Conservation (phyloP, 1,284 basidiomycete genomes). For the Limonomyces culmigenus region DNA sequence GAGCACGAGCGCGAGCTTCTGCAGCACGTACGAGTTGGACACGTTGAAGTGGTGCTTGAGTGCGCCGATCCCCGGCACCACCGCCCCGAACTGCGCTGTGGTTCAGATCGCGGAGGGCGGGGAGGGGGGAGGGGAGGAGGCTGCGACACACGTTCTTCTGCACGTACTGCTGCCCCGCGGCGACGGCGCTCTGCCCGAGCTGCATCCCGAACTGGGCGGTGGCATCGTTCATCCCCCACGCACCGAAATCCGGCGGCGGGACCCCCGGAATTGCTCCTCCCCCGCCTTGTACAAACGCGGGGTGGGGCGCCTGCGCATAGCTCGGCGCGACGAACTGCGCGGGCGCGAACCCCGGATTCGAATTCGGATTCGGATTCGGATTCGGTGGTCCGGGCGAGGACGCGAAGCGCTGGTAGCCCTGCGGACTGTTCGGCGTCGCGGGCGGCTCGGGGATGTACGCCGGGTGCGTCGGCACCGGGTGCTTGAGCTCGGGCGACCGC, state of each 20-base stretch:
- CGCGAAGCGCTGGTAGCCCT: constrained; percentile 61
- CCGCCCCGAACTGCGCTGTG: constrained; percentile 49
- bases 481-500: constrained; percentile 71
- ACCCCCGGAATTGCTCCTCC: no score
- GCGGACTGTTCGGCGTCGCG: constrained; percentile 58
- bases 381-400: constrained; percentile 10
- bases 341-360: not conserved
- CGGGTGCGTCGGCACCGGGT: constrained; percentile 82
- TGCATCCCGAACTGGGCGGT: constrained; percentile 97
- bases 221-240: constrained; percentile 81
- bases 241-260: constrained; percentile 34
- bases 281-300: no score
- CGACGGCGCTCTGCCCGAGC: constrained; percentile 82
- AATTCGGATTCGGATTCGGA: constrained; percentile 6
- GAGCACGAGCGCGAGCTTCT: constrained; percentile 79
- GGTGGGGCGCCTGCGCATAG: not conserved
- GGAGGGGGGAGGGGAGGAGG: not conserved
- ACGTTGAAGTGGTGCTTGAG: constrained; percentile 96
- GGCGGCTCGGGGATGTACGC: constrained; percentile 83
- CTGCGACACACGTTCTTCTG: constrained; percentile 68
- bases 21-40: constrained; percentile 89
- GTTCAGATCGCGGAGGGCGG: not conserved
- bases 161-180: constrained; percentile 90
- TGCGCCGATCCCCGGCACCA: constrained; percentile 53
- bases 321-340: not conserved